A percentile compares a stretch with the other conserved stretches of the same genome.
Conservation (phyloP, 306 rosid genomes). For the Oemleria cerasiformis region DNA sequence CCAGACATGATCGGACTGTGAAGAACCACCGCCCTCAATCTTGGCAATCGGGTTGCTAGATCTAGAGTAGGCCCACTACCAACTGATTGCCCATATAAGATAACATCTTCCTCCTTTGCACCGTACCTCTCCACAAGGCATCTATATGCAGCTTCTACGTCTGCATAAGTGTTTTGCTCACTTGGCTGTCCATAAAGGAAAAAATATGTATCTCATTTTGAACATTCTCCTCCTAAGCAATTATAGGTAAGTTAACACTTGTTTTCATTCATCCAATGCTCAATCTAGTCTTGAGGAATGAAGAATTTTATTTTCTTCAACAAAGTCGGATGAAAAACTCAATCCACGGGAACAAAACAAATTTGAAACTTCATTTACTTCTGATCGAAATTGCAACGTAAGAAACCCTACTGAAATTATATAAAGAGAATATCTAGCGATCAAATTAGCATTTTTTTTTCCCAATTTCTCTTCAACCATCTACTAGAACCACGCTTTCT, state of each 20-base stretch:
- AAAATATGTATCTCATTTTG: constrained; percentile 6
- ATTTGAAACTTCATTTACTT: not conserved
- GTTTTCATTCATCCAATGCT: not conserved
- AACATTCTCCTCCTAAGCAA: constrained; percentile 13
- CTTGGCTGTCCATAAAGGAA: constrained; percentile 58
- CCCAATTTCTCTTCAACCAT: not conserved
- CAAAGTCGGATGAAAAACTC: not conserved
- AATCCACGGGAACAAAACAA: not conserved
- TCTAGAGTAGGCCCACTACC: constrained; percentile 96
- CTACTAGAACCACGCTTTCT: not conserved
- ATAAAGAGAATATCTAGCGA: not conserved
- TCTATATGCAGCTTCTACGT: constrained; percentile 85
- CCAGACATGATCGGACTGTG: constrained; percentile 96
- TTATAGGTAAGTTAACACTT: constrained; percentile 9
- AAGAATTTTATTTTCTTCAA: not conserved
- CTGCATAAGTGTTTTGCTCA: constrained; percentile 94
- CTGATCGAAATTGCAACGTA: not conserved
- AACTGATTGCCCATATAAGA: constrained; percentile 92
- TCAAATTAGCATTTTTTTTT: not conserved
- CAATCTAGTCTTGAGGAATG: not conserved
- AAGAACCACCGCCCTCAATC: constrained; percentile 90
- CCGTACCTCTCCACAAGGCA: constrained; percentile 83
- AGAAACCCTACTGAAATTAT: not conserved
- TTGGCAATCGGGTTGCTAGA: constrained; percentile 69
- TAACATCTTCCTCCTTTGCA: constrained; percentile 83